Percentiles rank a stretch among this genome's conserved stretches.
These are phyloP conservation scores for Moesziomyces parantarcticus DNA, from an alignment of 1,284 basidiomycete genomes.

Conservation along the genomic window DNA sequence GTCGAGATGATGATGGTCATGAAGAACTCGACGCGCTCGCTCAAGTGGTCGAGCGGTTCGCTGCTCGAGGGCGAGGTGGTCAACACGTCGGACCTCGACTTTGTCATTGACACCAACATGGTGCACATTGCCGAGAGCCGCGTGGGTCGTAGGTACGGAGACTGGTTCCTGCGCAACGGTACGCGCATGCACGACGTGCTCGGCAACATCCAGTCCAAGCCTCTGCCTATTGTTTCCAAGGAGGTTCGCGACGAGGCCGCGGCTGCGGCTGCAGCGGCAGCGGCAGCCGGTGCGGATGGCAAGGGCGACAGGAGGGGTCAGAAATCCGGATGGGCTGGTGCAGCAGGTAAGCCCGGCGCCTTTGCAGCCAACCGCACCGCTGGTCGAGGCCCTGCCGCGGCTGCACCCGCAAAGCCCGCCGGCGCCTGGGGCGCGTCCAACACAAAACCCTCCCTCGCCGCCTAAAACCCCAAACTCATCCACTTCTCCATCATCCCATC, in stretches of 20 bases:
- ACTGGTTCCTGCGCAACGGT: constrained; percentile 86
- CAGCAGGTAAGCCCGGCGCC: constrained; percentile 5
- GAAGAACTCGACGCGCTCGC: constrained; percentile 78
- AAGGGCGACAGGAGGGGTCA: constrained; percentile 7
- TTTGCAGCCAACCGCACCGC: background rate
- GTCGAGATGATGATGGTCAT: constrained; percentile 96
- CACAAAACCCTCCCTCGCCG: constrained; percentile 10
- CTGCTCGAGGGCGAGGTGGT: constrained; percentile 87
- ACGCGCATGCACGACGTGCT: constrained; percentile 61
- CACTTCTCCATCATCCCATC: background rate
- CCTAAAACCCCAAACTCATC: background rate
- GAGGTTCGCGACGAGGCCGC: constrained; percentile 29
- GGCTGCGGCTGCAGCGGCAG: constrained; percentile 11
- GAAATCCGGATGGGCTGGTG: constrained; percentile 15
- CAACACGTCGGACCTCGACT: constrained; percentile 91
- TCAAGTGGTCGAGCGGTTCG: constrained; percentile 76
- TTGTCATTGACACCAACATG: constrained; percentile 94
- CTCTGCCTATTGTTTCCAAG: constrained; percentile 52
- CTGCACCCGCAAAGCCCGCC: background rate
- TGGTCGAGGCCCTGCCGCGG: background rate
- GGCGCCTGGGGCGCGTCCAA: constrained; percentile 16
- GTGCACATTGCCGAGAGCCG: constrained; percentile 94
- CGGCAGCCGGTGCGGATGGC: constrained; percentile 1
- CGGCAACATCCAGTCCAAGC: constrained; percentile 52
- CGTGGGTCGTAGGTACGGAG: constrained; percentile 88